Evolutionary conservation across 192 early-diverging fungal species (phyloP), one percentile per base, ranked within the genome.

Genomic region (Podila clonocystis): DNA sequence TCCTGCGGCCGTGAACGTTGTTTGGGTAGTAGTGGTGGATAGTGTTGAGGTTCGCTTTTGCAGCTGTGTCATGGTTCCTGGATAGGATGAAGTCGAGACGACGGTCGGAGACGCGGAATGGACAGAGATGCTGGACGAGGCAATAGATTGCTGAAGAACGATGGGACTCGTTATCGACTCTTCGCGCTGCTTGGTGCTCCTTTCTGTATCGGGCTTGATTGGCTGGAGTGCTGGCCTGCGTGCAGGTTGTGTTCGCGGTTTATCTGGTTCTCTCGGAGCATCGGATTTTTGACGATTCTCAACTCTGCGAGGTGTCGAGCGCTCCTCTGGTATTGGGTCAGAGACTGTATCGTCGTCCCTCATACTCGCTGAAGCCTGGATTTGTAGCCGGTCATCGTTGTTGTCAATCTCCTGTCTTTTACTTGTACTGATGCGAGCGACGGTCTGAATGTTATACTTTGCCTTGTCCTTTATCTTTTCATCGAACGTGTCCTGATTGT

Each of bases 81-180:
- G 52, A 17, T 55, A 55, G 11, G 52, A 26, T 9, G 52, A 55
- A 22, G 5, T 8, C 24, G 52, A 22, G 24, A 55, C 31, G 12
- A 62, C 20, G 13, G 31, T 62, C 8, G 60, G 60, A 0, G 60
- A 62, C 15, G 28, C 17, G 15, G 60, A 29, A 9, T 62, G 60
- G 9, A 28, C 31, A 34, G 60, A 62, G 13, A 30, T 31, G 9
- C 13, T 62, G 1, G 60, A 33, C 15, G 28, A 33, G 60, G 24
- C 19, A 15, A 31, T 17, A 26, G 22, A 34, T 4, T 50, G 45
- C 36, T 28, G 28, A 45, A 48, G 12, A 19, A 41, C 30, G 6
- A 13, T 65, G 36, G 49, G 63, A 65, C 62, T 63, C 5, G 31
- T n/a, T 31, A 22, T 34, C 34, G 41, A 45, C 41, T 45, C 41